Conservation (phyloP, 805 yeast species). For the Starmerella apicola region DNA sequence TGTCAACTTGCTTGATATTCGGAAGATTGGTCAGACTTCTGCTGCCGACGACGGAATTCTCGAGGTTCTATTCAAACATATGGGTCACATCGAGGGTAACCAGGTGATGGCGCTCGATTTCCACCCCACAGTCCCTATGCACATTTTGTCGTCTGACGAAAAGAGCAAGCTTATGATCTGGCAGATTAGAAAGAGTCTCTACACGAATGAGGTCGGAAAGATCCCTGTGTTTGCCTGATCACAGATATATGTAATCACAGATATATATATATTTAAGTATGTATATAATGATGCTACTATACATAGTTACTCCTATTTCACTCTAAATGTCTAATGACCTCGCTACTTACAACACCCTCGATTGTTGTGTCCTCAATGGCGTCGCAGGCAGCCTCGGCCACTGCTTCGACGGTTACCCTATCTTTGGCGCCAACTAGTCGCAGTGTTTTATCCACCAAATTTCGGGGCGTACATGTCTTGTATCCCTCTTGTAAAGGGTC, state of each 20-base stretch:
- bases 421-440: constrained; percentile 34
- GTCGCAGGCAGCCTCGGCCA: constrained; percentile 46
- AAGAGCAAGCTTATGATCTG: constrained; percentile 15
- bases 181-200: constrained; percentile 6
- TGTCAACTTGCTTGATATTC: constrained; percentile 68
- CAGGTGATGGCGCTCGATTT: constrained; percentile 29
- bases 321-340: constrained; percentile 3
- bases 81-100: constrained; percentile 44
- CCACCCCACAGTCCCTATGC: constrained; percentile 13
- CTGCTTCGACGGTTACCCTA: constrained; percentile 42
- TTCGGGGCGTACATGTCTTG: constrained; percentile 30
- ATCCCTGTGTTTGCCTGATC: too few relatives aligned
- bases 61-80: constrained; percentile 81
- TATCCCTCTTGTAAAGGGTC: too few relatives aligned
- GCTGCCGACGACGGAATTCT: constrained; percentile 89
- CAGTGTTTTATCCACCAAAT: constrained; percentile 34
- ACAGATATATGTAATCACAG: too few relatives aligned
- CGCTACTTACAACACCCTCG: constrained; percentile 33
- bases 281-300: neutral
- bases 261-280: neutral
- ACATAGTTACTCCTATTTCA: neutral
- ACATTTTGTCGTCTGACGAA: constrained; percentile 15
- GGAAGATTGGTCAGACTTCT: constrained; percentile 73
- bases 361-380: constrained; percentile 40
- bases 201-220: too few relatives aligned